phyloP scores from a whole-genome alignment of 495 filamentous ascomycete genomes.

The Astrocystis sublimbata region DNA sequence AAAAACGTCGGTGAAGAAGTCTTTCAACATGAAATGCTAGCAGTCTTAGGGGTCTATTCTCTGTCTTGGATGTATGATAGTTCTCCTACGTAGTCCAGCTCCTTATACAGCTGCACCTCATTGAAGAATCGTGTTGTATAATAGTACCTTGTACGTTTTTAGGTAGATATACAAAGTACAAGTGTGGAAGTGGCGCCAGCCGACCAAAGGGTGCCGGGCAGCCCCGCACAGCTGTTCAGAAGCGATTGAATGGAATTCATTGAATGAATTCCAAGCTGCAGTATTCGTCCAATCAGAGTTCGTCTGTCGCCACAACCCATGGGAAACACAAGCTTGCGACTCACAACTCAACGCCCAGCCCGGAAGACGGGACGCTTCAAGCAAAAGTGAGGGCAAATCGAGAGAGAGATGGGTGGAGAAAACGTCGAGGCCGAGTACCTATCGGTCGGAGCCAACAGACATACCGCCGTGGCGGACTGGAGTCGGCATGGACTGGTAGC shows the following conservation, averaged over 20 bases:
- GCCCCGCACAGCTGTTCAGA: background rate
- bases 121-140: too few relatives aligned
- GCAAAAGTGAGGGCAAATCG: constrained; percentile 19
- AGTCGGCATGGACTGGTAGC: constrained; percentile 72
- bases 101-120: too few relatives aligned
- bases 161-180: background rate
- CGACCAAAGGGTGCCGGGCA: background rate
- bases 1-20: too few relatives aligned
- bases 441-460: constrained; percentile 84
- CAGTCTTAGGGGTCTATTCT: too few relatives aligned
- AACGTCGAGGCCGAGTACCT: constrained; percentile 57
- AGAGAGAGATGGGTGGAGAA: constrained; percentile 9
- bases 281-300: constrained; percentile 13
- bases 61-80: too few relatives aligned
- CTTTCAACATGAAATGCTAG: too few relatives aligned
- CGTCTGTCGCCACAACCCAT: background rate
- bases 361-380: constrained; percentile 21
- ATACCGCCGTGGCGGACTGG: constrained; percentile 91
- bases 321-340: background rate
- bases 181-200: background rate
- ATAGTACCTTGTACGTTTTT: too few relatives aligned
- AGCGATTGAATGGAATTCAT: constrained; percentile 1
- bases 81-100: too few relatives aligned
- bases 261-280: too few relatives aligned
- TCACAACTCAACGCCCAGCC: constrained; percentile 1